Conservation (phyloP, 2,329 filamentous ascomycete species). For the Tolypocladium album region DNA sequence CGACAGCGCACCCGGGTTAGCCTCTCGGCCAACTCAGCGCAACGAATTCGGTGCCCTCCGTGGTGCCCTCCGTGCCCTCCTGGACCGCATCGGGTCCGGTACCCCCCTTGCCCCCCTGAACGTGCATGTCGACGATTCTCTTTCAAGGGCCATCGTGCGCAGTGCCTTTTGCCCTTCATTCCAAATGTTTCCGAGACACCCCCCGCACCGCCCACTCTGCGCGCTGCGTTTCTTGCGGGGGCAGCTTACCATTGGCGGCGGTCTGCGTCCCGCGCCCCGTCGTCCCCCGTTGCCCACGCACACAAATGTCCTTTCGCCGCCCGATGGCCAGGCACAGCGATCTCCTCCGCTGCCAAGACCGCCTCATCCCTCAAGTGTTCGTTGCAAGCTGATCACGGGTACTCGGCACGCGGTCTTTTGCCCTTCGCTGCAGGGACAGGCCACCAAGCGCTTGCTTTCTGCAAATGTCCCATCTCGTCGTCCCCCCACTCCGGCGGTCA, state of each 20-base stretch:
- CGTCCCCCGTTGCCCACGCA: neutral
- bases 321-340: neutral
- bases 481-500: neutral
- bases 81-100: neutral
- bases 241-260: neutral
- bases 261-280: neutral
- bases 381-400: neutral
- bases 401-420: neutral
- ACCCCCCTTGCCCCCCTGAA: neutral
- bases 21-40: neutral
- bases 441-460: neutral
- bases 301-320: neutral
- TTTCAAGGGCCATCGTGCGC: no score
- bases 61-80: neutral
- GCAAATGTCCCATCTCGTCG: neutral
- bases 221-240: neutral
- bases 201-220: neutral
- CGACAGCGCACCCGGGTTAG: neutral
- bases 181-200: neutral
- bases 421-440: neutral
- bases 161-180: neutral
- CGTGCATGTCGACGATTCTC: neutral
- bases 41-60: neutral
- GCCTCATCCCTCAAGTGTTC: neutral
- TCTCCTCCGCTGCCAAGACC: neutral